Evolutionary conservation across 169 alveolate genomes (phyloP).

Genomic region (Plasmodium vivax): DNA sequence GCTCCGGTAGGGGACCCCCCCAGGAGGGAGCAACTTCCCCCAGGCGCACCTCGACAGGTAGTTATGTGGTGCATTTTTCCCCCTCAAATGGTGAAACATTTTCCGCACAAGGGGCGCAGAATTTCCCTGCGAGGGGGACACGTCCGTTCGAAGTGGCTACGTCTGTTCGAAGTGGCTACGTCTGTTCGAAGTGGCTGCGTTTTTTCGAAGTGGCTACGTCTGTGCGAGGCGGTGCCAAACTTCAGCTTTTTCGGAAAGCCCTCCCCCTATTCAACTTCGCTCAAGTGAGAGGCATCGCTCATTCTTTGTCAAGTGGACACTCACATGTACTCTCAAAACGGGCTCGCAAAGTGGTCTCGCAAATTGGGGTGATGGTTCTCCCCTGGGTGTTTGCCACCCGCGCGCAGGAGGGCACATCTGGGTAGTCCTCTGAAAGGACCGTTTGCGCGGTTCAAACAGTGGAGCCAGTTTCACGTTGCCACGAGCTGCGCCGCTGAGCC

Average conservation of each 20-base stretch:
- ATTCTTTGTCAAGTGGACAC: neutral
- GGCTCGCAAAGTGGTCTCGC: neutral
- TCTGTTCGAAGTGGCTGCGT: no score
- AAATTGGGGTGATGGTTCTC: neutral
- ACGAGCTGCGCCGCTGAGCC: neutral
- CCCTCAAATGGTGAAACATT: conserved; percentile 30
- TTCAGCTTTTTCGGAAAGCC: neutral
- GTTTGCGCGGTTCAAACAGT: neutral
- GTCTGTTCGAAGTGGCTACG: no score
- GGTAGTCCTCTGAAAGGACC: neutral
- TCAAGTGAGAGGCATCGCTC: neutral
- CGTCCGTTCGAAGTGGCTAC: no score
- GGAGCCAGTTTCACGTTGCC: neutral
- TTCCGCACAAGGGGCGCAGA: neutral
- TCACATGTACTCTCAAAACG: neutral
- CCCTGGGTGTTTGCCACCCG: neutral
- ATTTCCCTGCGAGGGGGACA: neutral
- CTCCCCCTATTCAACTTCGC: neutral
- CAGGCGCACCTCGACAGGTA: neutral
- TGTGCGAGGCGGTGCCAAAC: neutral
- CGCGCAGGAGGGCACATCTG: neutral
- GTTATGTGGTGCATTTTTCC: neutral
- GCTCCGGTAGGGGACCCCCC: neutral
- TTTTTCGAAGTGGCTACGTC: no score
- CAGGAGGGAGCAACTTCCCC: neutral